phyloP scores from a whole-genome alignment of 768 basidiomycete genomes.

The Kwoniella shandongensis region DNA sequence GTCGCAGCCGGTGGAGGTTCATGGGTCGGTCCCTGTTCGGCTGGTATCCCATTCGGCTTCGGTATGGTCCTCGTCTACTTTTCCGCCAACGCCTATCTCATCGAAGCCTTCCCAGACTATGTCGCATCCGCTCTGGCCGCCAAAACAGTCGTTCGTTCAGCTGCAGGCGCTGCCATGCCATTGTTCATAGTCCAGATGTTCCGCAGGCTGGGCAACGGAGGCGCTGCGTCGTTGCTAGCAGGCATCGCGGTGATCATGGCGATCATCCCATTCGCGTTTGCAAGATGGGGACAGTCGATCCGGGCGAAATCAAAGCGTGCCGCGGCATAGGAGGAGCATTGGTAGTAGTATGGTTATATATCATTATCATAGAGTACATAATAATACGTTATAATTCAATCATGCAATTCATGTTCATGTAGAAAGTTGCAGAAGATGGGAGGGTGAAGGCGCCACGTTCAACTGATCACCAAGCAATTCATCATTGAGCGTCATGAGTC shows the following conservation, averaged over 20 bases:
- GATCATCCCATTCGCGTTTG: conserved; percentile 38
- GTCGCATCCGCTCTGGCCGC: conserved; percentile 50
- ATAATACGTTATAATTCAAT: conserved; percentile 1
- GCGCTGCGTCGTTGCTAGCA: conserved; percentile 22
- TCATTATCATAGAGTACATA: conserved; percentile 1
- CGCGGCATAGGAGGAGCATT: conserved; percentile 11
- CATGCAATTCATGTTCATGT: background rate
- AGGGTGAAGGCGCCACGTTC: too few relatives aligned
- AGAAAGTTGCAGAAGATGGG: too few relatives aligned
- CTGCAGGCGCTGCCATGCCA: conserved; percentile 44
- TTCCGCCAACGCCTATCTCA: conserved; percentile 36
- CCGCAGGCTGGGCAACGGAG: conserved; percentile 20
- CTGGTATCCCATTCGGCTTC: conserved; percentile 44
- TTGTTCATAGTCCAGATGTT: conserved; percentile 32
- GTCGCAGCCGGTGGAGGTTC: conserved; percentile 21
- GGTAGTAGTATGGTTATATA: background rate
- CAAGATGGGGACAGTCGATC: conserved; percentile 29
- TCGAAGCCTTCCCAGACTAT: conserved; percentile 48
- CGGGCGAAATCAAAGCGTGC: conserved; percentile 38
- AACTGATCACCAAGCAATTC: too few relatives aligned
- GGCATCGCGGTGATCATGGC: conserved; percentile 35
- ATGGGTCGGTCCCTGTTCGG: conserved; percentile 38
- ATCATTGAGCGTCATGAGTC: too few relatives aligned
- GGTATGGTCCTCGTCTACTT: conserved; percentile 51
- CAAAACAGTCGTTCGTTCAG: conserved; percentile 47